Percentiles rank a stretch among this genome's conserved stretches.
Conservation (phyloP, 108 stramenopile genomes). For the Stephanodiscus triporus region DNA sequence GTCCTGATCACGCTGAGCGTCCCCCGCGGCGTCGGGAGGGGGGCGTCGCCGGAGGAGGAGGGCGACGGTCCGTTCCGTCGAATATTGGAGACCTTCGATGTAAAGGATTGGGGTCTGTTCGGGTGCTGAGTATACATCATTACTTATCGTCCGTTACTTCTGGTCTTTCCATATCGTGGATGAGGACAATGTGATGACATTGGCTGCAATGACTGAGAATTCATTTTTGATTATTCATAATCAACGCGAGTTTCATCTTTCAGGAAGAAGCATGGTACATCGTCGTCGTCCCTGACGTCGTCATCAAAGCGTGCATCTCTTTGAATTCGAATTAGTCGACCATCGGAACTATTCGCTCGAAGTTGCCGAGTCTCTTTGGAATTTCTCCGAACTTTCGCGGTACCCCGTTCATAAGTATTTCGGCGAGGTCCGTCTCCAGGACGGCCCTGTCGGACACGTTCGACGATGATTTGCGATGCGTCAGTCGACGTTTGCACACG, state of each 20-base stretch:
- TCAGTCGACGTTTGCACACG: conserved; percentile 41
- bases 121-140: not conserved
- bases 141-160: too few relatives aligned
- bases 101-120: conserved; percentile 57
- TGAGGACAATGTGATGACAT: not conserved
- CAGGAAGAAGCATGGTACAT: too few relatives aligned
- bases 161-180: too few relatives aligned
- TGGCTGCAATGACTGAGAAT: too few relatives aligned
- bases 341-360: not conserved
- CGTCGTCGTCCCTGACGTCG: too few relatives aligned
- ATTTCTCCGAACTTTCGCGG: conserved; percentile 47
- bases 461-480: conserved; percentile 38
- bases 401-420: conserved; percentile 28
- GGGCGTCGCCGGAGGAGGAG: not conserved
- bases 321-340: too few relatives aligned
- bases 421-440: conserved; percentile 39
- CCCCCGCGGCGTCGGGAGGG: conserved; percentile 22
- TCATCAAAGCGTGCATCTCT: too few relatives aligned
- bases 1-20: conserved; percentile 67
- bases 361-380: conserved; percentile 30
- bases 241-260: too few relatives aligned
- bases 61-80: conserved; percentile 10
- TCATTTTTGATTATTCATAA: too few relatives aligned
- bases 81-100: conserved; percentile 44
- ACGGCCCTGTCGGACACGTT: conserved; percentile 22